Conservation (phyloP, 352 stramenopile genomes). For the Blastocystis hominis region DNA sequence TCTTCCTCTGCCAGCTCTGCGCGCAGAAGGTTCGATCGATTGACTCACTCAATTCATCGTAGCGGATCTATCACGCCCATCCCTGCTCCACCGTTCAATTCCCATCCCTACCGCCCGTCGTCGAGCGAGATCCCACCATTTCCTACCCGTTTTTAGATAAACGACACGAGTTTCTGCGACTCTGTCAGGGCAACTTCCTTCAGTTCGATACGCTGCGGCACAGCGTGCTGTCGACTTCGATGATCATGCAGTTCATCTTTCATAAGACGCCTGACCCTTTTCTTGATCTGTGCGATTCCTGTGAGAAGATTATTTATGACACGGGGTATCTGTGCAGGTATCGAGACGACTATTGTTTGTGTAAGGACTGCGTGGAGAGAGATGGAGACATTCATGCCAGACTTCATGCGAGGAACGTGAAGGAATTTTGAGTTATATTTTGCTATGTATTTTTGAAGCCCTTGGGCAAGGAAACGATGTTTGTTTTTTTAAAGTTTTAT, state of each 20-base stretch:
- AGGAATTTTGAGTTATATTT: no score
- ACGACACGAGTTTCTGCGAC: slow-evolving; percentile 23
- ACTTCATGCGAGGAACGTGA: no score
- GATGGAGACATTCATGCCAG: slow-evolving; percentile 8
- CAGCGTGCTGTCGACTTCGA: slow-evolving; percentile 19
- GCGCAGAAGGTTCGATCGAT: not conserved
- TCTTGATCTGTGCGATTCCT: slow-evolving; percentile 37
- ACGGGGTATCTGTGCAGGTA: not conserved
- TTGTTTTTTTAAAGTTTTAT: not conserved
- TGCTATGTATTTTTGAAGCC: no score
- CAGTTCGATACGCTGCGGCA: slow-evolving; percentile 46
- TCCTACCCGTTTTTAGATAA: slow-evolving; percentile 40
- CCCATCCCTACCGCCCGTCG: not conserved
- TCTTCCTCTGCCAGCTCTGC: slow-evolving; percentile 10
- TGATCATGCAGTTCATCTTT: slow-evolving; percentile 46
- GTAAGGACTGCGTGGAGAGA: slow-evolving; percentile 30
- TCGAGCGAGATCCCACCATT: not conserved
- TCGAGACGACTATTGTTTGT: slow-evolving; percentile 21
- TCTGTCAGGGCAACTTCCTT: slow-evolving; percentile 51
- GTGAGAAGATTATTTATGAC: slow-evolving; percentile 19
- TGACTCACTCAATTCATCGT: not conserved
- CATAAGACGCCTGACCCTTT: slow-evolving; percentile 18
- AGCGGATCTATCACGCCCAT: slow-evolving; percentile 15
- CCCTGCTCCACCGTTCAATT: not conserved
- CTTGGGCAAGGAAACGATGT: no score